Evolutionary conservation across 257 asterid species (phyloP).

Genomic region (Solanum infundibuliforme): DNA sequence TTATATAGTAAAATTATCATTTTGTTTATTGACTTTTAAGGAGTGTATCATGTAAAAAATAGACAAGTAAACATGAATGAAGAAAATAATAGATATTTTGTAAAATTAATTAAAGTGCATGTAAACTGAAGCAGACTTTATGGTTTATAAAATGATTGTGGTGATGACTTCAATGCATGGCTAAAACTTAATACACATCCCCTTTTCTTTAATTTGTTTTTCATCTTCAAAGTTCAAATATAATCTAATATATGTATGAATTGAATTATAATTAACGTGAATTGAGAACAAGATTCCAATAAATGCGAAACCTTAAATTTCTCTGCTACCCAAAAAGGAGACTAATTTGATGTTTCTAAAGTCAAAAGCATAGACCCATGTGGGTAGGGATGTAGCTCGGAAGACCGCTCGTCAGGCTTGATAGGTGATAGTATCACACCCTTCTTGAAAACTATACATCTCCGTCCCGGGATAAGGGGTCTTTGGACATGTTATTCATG

Average conservation of each 20-base stretch:
- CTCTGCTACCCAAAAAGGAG: neutral
- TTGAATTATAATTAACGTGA: neutral
- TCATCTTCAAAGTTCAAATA: neutral
- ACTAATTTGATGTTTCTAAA: neutral
- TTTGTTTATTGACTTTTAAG: too few relatives aligned
- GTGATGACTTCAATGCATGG: neutral
- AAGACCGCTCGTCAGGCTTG: neutral
- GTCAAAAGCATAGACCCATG: neutral
- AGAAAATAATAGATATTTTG: accelerated
- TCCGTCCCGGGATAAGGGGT: neutral
- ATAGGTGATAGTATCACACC: neutral
- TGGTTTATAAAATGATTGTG: neutral
- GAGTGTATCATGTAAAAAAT: neutral
- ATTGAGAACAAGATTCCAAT: neutral
- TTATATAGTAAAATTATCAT: too few relatives aligned
- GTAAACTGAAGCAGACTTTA: neutral
- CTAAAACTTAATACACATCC: neutral
- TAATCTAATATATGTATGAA: neutral
- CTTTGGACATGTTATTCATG: neutral
- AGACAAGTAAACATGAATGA: too few relatives aligned
- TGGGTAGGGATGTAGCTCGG: neutral
- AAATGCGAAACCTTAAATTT: neutral
- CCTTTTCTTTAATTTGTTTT: neutral
- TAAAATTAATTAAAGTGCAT: accelerated
- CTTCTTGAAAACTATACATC: neutral